Conservation (phyloP, 441 rosid genomes). For the Hura crepitans region DNA sequence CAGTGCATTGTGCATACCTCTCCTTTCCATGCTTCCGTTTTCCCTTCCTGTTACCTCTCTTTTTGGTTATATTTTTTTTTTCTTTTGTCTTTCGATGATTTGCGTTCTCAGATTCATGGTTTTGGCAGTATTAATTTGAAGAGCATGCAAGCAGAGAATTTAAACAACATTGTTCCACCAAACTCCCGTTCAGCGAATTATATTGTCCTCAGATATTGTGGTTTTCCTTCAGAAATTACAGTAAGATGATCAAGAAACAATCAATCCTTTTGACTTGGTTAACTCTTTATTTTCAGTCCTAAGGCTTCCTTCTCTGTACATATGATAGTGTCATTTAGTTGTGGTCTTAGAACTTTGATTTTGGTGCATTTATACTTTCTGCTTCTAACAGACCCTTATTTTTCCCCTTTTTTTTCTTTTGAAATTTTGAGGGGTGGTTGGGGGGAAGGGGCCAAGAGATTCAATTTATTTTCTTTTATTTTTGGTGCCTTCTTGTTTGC, state of each 20-base stretch:
- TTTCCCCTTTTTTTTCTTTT: background rate
- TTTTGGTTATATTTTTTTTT: slow-evolving; percentile 27
- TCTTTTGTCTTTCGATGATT: slow-evolving; percentile 27
- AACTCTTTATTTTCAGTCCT: background rate
- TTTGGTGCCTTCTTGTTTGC: background rate
- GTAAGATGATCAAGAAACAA: slow-evolving; percentile 47
- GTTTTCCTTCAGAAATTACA: slow-evolving; percentile 53
- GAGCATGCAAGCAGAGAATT: slow-evolving; percentile 88
- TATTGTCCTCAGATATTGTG: slow-evolving; percentile 66
- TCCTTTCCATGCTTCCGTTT: slow-evolving; percentile 5
- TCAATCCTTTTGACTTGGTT: slow-evolving; percentile 9
- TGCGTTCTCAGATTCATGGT: slow-evolving; percentile 72
- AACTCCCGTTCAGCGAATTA: slow-evolving; percentile 86
- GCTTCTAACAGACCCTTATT: background rate
- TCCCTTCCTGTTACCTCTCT: slow-evolving; percentile 18
- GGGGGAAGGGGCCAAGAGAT: background rate
- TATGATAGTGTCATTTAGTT: background rate
- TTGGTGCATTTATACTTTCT: slow-evolving; percentile 8
- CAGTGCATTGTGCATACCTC: background rate
- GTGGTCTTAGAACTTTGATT: background rate
- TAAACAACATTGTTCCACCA: slow-evolving; percentile 71
- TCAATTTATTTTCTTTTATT: background rate
- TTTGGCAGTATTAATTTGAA: slow-evolving; percentile 95
- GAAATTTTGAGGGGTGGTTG: background rate
- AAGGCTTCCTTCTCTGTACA: background rate